These are phyloP conservation scores for Primulina tabacum DNA, from an alignment of 257 asterid genomes.

Conservation along the genomic window DNA sequence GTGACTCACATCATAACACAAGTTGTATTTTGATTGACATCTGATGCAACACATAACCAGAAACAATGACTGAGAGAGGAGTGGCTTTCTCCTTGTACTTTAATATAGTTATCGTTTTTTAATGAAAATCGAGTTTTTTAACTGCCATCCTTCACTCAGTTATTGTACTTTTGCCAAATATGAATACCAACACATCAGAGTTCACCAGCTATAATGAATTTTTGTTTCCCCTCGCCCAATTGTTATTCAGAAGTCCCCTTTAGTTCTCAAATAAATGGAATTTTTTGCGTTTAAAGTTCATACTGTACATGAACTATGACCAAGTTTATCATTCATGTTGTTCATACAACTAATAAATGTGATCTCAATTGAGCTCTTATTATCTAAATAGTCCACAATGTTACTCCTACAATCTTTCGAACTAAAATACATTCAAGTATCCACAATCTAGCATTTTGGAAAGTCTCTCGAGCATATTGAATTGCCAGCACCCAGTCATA, in stretches of 20 bases:
- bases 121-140: too few species aligned
- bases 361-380: not conserved
- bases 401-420: not conserved
- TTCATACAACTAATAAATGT: too few species aligned
- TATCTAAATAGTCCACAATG: not conserved
- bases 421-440: not conserved
- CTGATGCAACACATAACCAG: conserved; percentile 1
- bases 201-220: not conserved
- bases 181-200: not conserved
- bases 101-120: too few species aligned
- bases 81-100: not conserved
- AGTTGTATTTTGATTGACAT: conserved; percentile 2
- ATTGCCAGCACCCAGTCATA: not conserved
- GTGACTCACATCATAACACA: not conserved
- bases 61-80: not conserved
- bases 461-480: not conserved
- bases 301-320: not conserved
- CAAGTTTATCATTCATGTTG: not conserved
- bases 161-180: not conserved
- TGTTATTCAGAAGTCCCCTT: not conserved
- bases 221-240: not conserved
- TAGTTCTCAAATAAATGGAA: not conserved
- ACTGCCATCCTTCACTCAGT: not conserved
- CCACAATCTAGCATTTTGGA: not conserved
- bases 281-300: not conserved